Conservation (phyloP, 73 alveolate genomes). For the Blepharisma japonicum region DNA sequence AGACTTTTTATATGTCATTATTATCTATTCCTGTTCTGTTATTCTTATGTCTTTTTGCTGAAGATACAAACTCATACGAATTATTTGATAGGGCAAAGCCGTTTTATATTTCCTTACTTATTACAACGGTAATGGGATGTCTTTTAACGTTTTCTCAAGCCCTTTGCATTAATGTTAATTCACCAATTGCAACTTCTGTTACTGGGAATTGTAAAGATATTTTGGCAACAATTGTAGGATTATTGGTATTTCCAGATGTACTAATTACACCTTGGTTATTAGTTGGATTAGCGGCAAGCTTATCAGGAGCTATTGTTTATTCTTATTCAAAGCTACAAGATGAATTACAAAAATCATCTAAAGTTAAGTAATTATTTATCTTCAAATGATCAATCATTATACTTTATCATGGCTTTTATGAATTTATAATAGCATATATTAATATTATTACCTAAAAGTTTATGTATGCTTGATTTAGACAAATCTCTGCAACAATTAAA, state of each 20-base stretch:
- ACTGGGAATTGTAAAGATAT: conserved; percentile 24
- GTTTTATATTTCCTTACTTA: not conserved
- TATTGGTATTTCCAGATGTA: not conserved
- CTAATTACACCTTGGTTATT: not conserved
- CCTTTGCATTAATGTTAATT: conserved; percentile 1
- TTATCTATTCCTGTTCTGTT: conserved; percentile 5
- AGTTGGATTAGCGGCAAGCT: not conserved
- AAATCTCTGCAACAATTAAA: too few species aligned
- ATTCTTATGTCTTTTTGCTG: not conserved
- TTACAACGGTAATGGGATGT: not conserved
- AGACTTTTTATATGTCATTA: not conserved
- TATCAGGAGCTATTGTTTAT: conserved; percentile 20
- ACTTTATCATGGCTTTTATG: too few species aligned
- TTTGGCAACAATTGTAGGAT: not conserved
- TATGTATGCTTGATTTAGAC: too few species aligned
- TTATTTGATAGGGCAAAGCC: not conserved
- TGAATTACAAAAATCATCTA: too few species aligned
- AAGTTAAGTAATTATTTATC: too few species aligned
- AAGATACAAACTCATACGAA: not conserved
- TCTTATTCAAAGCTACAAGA: not conserved
- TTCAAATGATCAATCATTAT: too few species aligned
- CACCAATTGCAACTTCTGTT: conserved; percentile 7
- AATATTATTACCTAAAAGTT: too few species aligned
- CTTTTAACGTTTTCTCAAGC: conserved; percentile 8
- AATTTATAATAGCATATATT: too few species aligned